A percentile compares a stretch with the other conserved stretches of the same genome.
phyloP scores from a whole-genome alignment of 1,139 yeast species.

The Blastobotrys aristatus region DNA sequence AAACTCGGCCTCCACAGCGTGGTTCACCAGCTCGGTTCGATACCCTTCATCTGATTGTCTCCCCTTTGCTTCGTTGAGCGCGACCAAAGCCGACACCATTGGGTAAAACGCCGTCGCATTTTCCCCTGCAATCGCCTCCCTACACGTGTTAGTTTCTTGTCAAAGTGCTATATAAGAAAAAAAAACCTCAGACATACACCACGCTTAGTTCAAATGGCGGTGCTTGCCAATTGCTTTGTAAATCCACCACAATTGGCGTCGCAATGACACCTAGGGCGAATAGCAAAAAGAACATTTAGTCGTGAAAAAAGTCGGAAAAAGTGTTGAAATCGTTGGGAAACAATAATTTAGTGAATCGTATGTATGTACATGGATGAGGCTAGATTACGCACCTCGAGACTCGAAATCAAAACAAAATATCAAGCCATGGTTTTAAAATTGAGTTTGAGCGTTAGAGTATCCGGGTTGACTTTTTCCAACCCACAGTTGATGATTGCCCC shows the following conservation, averaged over 20 bases:
- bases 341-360: not conserved
- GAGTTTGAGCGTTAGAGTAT: slow-evolving; percentile 7
- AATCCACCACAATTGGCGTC: slow-evolving; percentile 20
- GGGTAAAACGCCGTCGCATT: slow-evolving; percentile 48
- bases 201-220: slow-evolving; percentile 46
- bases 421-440: slow-evolving; percentile 7
- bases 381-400: no score
- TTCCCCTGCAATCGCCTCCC: slow-evolving; percentile 50
- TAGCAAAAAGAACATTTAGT: not conserved
- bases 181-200: slow-evolving; percentile 34
- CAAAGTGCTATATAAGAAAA: slow-evolving; percentile 37
- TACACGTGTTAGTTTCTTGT: slow-evolving; percentile 14
- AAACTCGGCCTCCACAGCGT: slow-evolving; percentile 30
- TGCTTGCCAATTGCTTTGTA: slow-evolving; percentile 31
- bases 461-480: slow-evolving; percentile 13
- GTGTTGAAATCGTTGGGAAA: no score
- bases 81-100: slow-evolving; percentile 40
- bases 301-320: not conserved
- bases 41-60: slow-evolving; percentile 38
- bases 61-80: slow-evolving; percentile 24
- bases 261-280: slow-evolving; percentile 7
- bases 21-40: slow-evolving; percentile 37
- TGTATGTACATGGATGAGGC: not conserved
- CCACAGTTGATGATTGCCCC: slow-evolving; percentile 14
- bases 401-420: not conserved